Evolutionary conservation across 1,284 basidiomycete genomes (phyloP), one percentile per base, ranked within the genome.

Genomic region (Pseudozyma pruni): DNA sequence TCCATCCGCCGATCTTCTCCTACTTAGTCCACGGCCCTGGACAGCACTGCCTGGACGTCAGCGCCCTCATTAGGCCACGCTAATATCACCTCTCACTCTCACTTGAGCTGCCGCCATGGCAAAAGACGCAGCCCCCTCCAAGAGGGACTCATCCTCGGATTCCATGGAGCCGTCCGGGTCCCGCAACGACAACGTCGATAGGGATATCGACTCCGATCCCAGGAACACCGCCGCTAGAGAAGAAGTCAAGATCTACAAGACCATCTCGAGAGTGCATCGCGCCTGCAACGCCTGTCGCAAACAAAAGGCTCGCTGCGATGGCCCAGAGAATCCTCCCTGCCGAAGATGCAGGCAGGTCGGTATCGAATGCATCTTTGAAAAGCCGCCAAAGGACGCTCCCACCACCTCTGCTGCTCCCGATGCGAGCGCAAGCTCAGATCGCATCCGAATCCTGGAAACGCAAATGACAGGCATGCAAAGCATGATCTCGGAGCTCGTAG

Each of bases 351-450:
- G 90, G 75, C 86, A 91, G 46, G 91, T 90, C 79, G 91, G 91
- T 11, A 90, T 89, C 10, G 86, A 87, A 32, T 96, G 93, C 79
- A 85, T 96, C 42, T 96, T 94, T 83, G 94, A 94, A 83, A 95
- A 94, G 83, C 92, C 92, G 75, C 90, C 93, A 83, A 91, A 90
- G 85, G 92, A 91, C 85, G 86, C 85, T 19, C 27, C 34, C 0
- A 13, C 57, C 1, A 37, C 60, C 27, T 20, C 44, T 0, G 19
- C 17, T 22, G 45, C 39, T 10, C 33, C 84, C 1, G 88, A 88
- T 64, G 84, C 84, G 8, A 84, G 88, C 72, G 85, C 88, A 50
- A 53, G 60, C 29, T 43, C 55, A 3, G 64, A 63, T 33, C 17
- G 64, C 22, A 72, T 68, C 39, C 50, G 51, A 20, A 13, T 45